Evolutionary conservation across 2,329 filamentous ascomycete species (phyloP), one percentile per base, ranked within the genome.

Genomic region (Didymella segeticola): DNA sequence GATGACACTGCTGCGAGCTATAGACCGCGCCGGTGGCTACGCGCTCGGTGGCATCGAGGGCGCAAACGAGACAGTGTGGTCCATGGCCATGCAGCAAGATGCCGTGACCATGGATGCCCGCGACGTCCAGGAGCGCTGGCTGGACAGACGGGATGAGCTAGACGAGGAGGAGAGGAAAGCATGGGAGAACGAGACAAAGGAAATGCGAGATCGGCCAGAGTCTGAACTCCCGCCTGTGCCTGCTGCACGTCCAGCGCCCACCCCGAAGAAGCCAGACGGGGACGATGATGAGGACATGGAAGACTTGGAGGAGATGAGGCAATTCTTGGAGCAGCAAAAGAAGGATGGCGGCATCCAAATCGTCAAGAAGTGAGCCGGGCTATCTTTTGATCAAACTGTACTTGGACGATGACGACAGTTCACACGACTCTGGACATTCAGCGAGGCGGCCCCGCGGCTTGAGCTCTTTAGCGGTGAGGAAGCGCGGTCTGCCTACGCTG

Each of bases 31-130:
- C 0, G 89, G 91, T 9, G 95, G 95, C 0, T 98, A 98, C 76
- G 89, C 92, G 1, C 97, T 99, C 78, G 93, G 93, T 0, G 84
- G 89, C 5, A 89, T 91, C 0, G 91, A 97, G 72, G 93, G 92
- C 2, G 91, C 92, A 38, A 97, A 98, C 65, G 93, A 99, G 72
- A 93, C 89, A 6, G 86, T 99, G n/a, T 99, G 95, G 95, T 91
- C 96, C 69, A 87, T 98, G 37, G 91, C 95, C 2, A 96, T 98
- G 86, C 86, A 92, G 51, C 83, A 87, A 58, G 83, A 83, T 2
- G 78, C 83, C 62, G 83, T 83, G 53, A 85, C 86, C 29, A 86
- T 96, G 82, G 92, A 96, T 66, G 86, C 92, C 9, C 82, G 88
- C 55, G 93, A 99, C 75, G 88, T 98, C 59, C 95, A 99, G 76